Evolutionary conservation across 176 grass and related monocot genomes (phyloP), one percentile per base, ranked within the genome.

Genomic region (Miscanthus lutarioriparius): DNA sequence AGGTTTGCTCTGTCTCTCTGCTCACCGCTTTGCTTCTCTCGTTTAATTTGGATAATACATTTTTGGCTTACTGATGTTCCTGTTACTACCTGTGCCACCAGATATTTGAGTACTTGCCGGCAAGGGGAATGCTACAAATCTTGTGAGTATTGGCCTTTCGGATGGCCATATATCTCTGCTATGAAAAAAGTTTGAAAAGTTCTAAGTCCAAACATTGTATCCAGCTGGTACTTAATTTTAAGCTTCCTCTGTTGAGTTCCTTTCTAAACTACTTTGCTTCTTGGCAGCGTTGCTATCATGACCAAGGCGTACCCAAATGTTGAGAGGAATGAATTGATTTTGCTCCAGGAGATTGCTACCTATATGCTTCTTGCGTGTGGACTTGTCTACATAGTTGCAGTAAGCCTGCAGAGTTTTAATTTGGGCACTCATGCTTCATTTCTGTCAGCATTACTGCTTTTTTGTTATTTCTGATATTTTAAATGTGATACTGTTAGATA

Each of bases 81-180:
- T 54, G 53, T 58, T 36, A 74, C 28, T 79, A 14, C 23, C 78
- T 70, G 20, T 71, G 28, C 75, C 20, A 81, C n/a, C 45, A 97
- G 95, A 62, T 97, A 87, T 82, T 97, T 6, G 90, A 94, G 22
- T 94, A 91, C 79, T 97, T 92, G 95, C 83, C 82, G 54, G 54
- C 54, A 23, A 59, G 54, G 54, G 54, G 54, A 59, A 59, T 59
- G 54, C 54, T 59, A 4, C 22, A 59, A 8, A 59, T 59, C 20
- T 59, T 59, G 54, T 59, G 20, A 23, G 22, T 32, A 32, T 56
- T 0, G 2, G 0, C 1, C 19, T 56, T 8, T 56, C 22, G 51
- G 2, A 7, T 22, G 48, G 47, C 47, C 15, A 17, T 17, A 49
- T 0, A 35, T 0, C 14, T 49, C 15, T n/a, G n/a, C n/a, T n/a